Conservation (phyloP, 495 filamentous ascomycete genomes). For the Penicillium ochrochloron region DNA sequence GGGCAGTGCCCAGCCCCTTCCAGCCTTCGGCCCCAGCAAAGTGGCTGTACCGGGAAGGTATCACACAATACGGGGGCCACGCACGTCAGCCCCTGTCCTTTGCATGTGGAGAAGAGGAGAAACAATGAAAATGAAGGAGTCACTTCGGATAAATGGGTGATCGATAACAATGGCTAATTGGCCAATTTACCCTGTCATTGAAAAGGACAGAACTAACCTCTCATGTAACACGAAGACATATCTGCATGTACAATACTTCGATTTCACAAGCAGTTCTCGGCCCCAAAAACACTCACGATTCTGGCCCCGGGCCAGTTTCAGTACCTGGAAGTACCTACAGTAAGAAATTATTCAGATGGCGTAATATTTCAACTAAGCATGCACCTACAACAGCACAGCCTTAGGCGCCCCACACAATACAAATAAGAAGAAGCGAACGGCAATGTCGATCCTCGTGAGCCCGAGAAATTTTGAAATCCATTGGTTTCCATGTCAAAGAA, state of each 20-base stretch:
- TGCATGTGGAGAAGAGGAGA: not conserved
- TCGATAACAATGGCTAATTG: not conserved
- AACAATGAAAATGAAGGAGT: not conserved
- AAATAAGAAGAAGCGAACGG: not conserved
- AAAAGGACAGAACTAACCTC: too few species aligned
- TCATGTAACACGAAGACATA: not conserved
- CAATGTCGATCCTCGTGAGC: not conserved
- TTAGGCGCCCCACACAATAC: not conserved
- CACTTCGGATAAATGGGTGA: too few species aligned
- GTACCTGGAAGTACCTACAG: too few species aligned
- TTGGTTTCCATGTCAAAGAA: conserved; percentile 1
- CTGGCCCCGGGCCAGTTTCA: too few species aligned
- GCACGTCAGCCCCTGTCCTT: conserved; percentile 4
- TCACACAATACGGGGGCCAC: conserved; percentile 12
- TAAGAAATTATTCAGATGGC: not conserved
- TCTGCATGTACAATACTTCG: not conserved
- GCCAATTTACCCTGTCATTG: not conserved
- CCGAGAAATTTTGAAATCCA: conserved; percentile 9
- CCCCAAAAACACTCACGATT: not conserved
- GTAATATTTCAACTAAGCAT: not conserved
- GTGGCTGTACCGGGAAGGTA: conserved; percentile 6
- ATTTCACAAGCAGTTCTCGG: not conserved
- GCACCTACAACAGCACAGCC: not conserved
- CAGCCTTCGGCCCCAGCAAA: conserved; percentile 5
- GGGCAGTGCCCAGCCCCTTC: conserved; percentile 14